A percentile compares a stretch with the other conserved stretches of the same genome.
Evolutionary conservation across 2,329 filamentous ascomycete genomes (phyloP).

Genomic region (Ascocoryne sarcoides): DNA sequence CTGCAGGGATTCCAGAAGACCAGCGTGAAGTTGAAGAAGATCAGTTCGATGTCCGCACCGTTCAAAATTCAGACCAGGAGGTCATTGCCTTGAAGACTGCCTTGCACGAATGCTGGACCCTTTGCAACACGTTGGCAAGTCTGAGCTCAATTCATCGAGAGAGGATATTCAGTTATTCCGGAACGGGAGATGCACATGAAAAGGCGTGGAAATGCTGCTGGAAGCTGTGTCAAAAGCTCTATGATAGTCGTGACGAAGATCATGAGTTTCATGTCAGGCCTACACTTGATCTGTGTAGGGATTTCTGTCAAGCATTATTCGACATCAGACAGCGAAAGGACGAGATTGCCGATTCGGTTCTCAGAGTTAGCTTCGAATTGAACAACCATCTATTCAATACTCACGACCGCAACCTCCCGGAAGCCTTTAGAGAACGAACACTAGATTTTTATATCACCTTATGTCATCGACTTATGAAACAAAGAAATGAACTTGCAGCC

Average conservation of each 20-base stretch:
- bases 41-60: constrained; percentile 35
- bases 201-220: constrained; percentile 91
- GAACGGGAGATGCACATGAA: constrained; percentile 69
- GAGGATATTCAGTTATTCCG: constrained; percentile 67
- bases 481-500: constrained; percentile 66
- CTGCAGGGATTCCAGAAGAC: constrained; percentile 31
- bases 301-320: constrained; percentile 87
- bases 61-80: constrained; percentile 46
- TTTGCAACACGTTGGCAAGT: constrained; percentile 83
- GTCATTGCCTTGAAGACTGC: constrained; percentile 63
- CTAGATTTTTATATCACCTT: constrained; percentile 91
- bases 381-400: constrained; percentile 95
- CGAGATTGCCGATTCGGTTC: constrained; percentile 72
- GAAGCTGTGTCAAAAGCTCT: constrained; percentile 84
- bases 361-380: constrained; percentile 88
- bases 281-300: constrained; percentile 78
- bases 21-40: constrained; percentile 45
- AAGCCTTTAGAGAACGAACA: constrained; percentile 80
- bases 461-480: constrained; percentile 94
- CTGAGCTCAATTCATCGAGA: constrained; percentile 78
- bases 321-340: constrained; percentile 73
- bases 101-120: constrained; percentile 82
- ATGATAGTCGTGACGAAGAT: constrained; percentile 68
- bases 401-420: constrained; percentile 74
- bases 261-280: constrained; percentile 59